Evolutionary conservation across 2,329 filamentous ascomycete species (phyloP).

Genomic region (Dothistroma septosporum): DNA sequence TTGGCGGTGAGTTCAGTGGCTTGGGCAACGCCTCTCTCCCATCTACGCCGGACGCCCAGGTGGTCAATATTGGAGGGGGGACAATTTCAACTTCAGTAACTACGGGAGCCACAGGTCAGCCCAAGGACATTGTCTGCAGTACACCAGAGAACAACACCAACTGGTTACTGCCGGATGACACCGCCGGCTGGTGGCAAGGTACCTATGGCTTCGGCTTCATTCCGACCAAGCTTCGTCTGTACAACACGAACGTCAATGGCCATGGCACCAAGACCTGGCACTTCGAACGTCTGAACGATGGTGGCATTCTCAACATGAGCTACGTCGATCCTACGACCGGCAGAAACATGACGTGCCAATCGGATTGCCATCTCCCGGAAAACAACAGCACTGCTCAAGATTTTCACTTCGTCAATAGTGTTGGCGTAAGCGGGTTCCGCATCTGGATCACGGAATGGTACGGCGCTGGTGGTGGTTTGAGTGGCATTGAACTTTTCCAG

Average conservation of each 20-base stretch:
- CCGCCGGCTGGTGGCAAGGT: slow-evolving; percentile 77
- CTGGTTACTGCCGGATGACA: slow-evolving; percentile 75
- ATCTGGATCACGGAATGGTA: slow-evolving; percentile 86
- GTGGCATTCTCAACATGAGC: slow-evolving; percentile 94
- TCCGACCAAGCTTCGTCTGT: slow-evolving; percentile 80
- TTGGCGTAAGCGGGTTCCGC: slow-evolving; percentile 84
- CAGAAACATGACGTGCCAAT: slow-evolving; percentile 68
- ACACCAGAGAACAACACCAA: slow-evolving; percentile 65
- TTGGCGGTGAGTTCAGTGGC: slow-evolving; percentile 85
- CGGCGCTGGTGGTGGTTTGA: slow-evolving; percentile 75
- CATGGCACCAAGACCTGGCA: slow-evolving; percentile 81
- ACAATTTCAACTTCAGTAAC: slow-evolving; percentile 65
- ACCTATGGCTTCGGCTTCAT: slow-evolving; percentile 77
- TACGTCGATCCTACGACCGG: slow-evolving; percentile 70
- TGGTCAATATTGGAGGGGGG: slow-evolving; percentile 79
- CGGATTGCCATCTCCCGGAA: slow-evolving; percentile 73
- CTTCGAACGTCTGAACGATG: slow-evolving; percentile 77
- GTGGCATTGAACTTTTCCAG: slow-evolving; percentile 82
- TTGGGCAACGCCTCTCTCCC: slow-evolving; percentile 74
- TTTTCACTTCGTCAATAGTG: slow-evolving; percentile 80
- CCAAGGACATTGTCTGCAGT: slow-evolving; percentile 79
- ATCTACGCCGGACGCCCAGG: slow-evolving; percentile 63
- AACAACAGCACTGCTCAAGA: slow-evolving; percentile 73
- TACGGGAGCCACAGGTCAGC: slow-evolving; percentile 63
- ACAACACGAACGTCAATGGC: slow-evolving; percentile 80